Conservation (phyloP, 129 eudicot genomes). For the Lonicera japonica region DNA sequence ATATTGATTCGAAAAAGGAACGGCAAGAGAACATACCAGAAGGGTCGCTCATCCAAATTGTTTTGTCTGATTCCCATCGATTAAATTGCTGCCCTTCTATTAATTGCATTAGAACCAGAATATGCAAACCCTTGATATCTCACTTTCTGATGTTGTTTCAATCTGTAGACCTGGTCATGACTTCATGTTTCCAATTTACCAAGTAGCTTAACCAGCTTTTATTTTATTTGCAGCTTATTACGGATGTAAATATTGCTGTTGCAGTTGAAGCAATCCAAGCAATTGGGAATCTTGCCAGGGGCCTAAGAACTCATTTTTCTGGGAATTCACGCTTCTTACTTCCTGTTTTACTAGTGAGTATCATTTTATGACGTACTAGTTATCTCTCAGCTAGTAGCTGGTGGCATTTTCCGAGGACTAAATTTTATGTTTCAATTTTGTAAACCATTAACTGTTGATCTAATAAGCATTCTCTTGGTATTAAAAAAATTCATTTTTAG, state of each 20-base stretch:
- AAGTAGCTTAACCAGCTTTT: neutral
- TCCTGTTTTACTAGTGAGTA: slow-evolving; percentile 80
- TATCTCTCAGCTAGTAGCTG: too few relatives aligned
- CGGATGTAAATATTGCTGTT: slow-evolving; percentile 95
- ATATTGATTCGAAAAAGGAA: too few relatives aligned
- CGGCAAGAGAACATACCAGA: too few relatives aligned
- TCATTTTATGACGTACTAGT: neutral
- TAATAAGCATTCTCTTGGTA: too few relatives aligned
- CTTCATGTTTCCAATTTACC: neutral
- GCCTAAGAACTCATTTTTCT: slow-evolving; percentile 77
- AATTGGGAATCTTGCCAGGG: slow-evolving; percentile 88
- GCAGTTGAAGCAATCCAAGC: slow-evolving; percentile 98
- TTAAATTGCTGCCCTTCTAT: too few relatives aligned
- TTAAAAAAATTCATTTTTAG: too few relatives aligned
- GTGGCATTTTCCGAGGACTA: too few relatives aligned
- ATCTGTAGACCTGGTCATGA: neutral
- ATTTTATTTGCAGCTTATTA: slow-evolving; percentile 66
- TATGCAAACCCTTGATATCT: neutral
- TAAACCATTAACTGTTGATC: too few relatives aligned
- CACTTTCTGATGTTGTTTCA: neutral
- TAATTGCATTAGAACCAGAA: too few relatives aligned
- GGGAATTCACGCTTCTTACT: slow-evolving; percentile 76
- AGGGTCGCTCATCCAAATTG: too few relatives aligned
- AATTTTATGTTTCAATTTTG: too few relatives aligned
- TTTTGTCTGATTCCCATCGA: too few relatives aligned